A percentile compares a stretch with the other conserved stretches of the same genome.
phyloP scores from a whole-genome alignment of 2,329 filamentous ascomycete genomes.

The Paecilomyces sp. region DNA sequence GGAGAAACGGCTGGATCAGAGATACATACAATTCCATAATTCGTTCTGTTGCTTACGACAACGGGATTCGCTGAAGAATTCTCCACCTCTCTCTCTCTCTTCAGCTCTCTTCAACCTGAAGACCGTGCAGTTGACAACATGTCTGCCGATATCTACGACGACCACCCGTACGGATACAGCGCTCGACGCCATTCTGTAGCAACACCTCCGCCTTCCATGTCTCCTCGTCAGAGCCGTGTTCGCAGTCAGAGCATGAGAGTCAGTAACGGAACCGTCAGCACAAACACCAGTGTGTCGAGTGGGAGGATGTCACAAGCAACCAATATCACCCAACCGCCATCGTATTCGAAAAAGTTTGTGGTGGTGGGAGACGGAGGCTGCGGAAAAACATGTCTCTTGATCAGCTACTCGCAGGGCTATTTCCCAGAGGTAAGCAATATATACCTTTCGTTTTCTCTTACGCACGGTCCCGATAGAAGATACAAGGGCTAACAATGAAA shows the following conservation, averaged over 20 bases:
- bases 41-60: background rate
- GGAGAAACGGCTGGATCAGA: background rate
- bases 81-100: slow-evolving; percentile 10
- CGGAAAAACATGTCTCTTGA: slow-evolving; percentile 96
- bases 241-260: slow-evolving; percentile 56
- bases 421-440: slow-evolving; percentile 77
- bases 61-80: slow-evolving; percentile 4
- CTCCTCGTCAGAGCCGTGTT: slow-evolving; percentile 39
- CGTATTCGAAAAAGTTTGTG: slow-evolving; percentile 98
- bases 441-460: background rate
- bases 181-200: slow-evolving; percentile 48
- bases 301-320: slow-evolving; percentile 73
- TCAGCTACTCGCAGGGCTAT: slow-evolving; percentile 97
- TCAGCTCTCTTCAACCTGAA: slow-evolving; percentile 6
- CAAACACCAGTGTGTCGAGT: slow-evolving; percentile 64
- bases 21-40: slow-evolving; percentile 1
- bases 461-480: background rate
- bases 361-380: slow-evolving; percentile 97
- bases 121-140: slow-evolving; percentile 10
- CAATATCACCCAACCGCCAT: slow-evolving; percentile 79
- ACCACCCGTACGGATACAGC: background rate
- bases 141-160: slow-evolving; percentile 43
- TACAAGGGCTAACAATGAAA: slow-evolving; percentile 1
- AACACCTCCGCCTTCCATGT: slow-evolving; percentile 32
- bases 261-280: slow-evolving; percentile 87